Conservation (phyloP, 495 filamentous ascomycete species). For the Jackrogersella minutella region DNA sequence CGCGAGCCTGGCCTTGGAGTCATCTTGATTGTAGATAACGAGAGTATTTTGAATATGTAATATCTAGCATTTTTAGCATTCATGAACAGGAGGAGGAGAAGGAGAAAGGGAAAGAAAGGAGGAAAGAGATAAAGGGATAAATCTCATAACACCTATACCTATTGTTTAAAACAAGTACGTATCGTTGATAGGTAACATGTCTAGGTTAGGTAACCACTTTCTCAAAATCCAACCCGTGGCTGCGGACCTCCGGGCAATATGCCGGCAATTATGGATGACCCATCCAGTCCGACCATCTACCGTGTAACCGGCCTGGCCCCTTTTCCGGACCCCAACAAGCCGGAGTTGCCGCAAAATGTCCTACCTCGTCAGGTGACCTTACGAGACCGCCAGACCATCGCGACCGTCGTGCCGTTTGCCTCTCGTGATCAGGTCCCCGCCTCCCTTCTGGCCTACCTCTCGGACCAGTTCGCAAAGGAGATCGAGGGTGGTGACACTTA, state of each 20-base stretch:
- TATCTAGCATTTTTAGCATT: neutral
- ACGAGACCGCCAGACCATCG: slow-evolving; percentile 86
- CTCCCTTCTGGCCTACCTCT: slow-evolving; percentile 80
- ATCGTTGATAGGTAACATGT: slow-evolving; percentile 36
- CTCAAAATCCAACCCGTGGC: neutral
- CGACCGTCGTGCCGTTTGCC: slow-evolving; percentile 88
- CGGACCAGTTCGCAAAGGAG: slow-evolving; percentile 88
- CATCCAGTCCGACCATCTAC: slow-evolving; percentile 66
- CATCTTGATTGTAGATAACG: neutral
- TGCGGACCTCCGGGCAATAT: slow-evolving; percentile 57
- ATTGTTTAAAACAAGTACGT: slow-evolving; percentile 11
- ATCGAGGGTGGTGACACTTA: slow-evolving; percentile 97
- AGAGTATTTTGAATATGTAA: neutral
- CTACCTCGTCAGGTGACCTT: slow-evolving; percentile 85
- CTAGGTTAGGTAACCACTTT: slow-evolving; percentile 22
- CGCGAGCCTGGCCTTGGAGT: neutral
- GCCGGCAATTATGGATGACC: slow-evolving; percentile 89
- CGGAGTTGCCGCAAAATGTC: slow-evolving; percentile 73
- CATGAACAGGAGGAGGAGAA: neutral
- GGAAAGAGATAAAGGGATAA: neutral
- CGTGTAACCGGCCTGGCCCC: slow-evolving; percentile 69
- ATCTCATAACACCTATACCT: neutral
- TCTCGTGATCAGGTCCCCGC: slow-evolving; percentile 76
- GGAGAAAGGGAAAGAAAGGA: neutral
- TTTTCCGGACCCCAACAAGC: slow-evolving; percentile 67